phyloP scores from a whole-genome alignment of 2,329 filamentous ascomycete species.

The Fusarium brachygibbosum region DNA sequence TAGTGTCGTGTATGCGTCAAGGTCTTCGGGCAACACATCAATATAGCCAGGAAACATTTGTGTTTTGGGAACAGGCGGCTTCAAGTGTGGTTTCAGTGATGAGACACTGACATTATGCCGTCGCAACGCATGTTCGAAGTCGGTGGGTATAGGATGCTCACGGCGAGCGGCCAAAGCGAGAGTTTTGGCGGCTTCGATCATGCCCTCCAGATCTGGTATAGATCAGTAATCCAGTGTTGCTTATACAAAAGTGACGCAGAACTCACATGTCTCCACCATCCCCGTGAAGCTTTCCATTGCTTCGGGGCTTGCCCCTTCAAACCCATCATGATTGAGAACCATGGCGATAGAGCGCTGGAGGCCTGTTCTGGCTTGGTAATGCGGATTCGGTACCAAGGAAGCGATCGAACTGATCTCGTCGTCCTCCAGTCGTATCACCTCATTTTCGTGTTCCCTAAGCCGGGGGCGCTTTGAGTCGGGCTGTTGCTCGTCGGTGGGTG shows the following conservation, averaged over 20 bases:
- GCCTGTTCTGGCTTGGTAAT: conserved; percentile 53
- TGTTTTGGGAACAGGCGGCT: conserved; percentile 62
- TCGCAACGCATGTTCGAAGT: conserved; percentile 68
- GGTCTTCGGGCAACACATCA: conserved; percentile 56
- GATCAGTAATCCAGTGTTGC: conserved; percentile 10
- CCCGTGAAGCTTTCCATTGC: conserved; percentile 71
- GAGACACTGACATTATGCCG: conserved; percentile 65
- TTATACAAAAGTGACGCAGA: not conserved
- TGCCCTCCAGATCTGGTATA: conserved; percentile 61
- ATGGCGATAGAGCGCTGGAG: conserved; percentile 69
- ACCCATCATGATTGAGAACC: conserved; percentile 70
- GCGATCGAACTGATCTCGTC: conserved; percentile 37
- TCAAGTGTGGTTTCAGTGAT: conserved; percentile 68
- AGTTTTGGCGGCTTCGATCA: conserved; percentile 63
- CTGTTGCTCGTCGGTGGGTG: conserved; percentile 48
- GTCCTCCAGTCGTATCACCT: conserved; percentile 21
- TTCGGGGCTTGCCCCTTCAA: conserved; percentile 66
- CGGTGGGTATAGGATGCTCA: conserved; percentile 66
- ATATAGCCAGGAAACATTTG: conserved; percentile 57
- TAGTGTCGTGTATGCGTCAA: conserved; percentile 58
- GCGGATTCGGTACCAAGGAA: conserved; percentile 49
- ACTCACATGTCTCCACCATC: conserved; percentile 70
- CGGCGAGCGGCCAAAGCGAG: conserved; percentile 65
- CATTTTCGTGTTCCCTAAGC: conserved; percentile 15
- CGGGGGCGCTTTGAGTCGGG: conserved; percentile 52